Conservation (phyloP, 768 basidiomycete species). For the Pholiota molesta region DNA sequence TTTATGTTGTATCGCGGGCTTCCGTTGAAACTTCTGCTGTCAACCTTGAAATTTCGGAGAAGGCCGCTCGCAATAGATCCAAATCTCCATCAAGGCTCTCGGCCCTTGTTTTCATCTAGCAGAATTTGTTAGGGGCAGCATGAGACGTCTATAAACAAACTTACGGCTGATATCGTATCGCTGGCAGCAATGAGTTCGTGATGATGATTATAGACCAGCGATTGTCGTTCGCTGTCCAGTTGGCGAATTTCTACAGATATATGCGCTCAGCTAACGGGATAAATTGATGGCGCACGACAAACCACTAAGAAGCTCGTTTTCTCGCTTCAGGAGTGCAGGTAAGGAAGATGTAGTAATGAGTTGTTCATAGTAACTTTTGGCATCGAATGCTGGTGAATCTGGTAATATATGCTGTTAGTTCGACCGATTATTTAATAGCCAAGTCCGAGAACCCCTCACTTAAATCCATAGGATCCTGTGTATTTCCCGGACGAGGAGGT, state of each 20-base stretch:
- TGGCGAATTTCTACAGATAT: slow-evolving; percentile 73
- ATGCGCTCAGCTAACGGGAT: neutral
- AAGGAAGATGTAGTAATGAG: slow-evolving; percentile 82
- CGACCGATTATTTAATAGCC: neutral
- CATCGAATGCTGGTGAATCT: slow-evolving; percentile 86
- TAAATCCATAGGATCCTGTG: slow-evolving; percentile 80
- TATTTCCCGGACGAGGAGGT: slow-evolving; percentile 55
- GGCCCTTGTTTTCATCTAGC: slow-evolving; percentile 85
- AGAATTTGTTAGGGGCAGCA: neutral
- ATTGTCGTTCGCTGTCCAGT: slow-evolving; percentile 86
- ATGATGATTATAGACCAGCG: slow-evolving; percentile 93
- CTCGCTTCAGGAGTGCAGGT: slow-evolving; percentile 70
- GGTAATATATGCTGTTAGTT: slow-evolving; percentile 2
- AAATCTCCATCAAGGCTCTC: slow-evolving; percentile 86
- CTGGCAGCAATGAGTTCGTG: slow-evolving; percentile 94
- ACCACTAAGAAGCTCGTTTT: slow-evolving; percentile 84
- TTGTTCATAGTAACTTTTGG: slow-evolving; percentile 84
- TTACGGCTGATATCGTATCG: slow-evolving; percentile 85
- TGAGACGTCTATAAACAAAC: slow-evolving; percentile 21
- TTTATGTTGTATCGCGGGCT: neutral
- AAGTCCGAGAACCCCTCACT: slow-evolving; percentile 45
- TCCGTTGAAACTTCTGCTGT: slow-evolving; percentile 68
- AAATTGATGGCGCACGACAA: neutral
- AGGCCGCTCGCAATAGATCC: slow-evolving; percentile 77
- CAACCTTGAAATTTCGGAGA: slow-evolving; percentile 85